Conservation (phyloP, 2,329 filamentous ascomycete genomes). For the Venturia oleaginea region DNA sequence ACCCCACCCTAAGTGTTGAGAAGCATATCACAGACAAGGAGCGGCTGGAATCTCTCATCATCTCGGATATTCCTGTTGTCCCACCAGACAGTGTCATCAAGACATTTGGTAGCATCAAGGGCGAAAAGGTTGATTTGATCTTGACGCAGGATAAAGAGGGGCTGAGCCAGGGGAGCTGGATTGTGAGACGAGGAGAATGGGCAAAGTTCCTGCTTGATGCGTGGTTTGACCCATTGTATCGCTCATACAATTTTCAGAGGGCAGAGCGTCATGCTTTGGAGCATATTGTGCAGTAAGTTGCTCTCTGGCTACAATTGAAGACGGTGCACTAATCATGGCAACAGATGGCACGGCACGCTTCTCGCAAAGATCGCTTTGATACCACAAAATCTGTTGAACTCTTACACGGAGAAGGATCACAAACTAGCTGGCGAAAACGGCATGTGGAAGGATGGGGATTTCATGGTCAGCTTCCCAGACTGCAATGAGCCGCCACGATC, state of each 20-base stretch:
- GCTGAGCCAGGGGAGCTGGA: constrained; percentile 65
- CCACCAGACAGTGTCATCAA: constrained; percentile 95
- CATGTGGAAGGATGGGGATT: constrained; percentile 72
- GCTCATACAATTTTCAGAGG: constrained; percentile 93
- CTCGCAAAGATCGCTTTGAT: constrained; percentile 81
- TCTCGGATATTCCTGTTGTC: constrained; percentile 76
- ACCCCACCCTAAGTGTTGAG: constrained; percentile 60
- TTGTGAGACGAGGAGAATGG: constrained; percentile 80
- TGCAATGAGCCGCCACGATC: constrained; percentile 50
- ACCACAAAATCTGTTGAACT: constrained; percentile 76
- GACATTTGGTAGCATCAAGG: constrained; percentile 76
- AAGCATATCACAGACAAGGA: constrained; percentile 58
- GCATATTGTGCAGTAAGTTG: constrained; percentile 42
- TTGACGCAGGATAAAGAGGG: constrained; percentile 79
- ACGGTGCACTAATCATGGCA: constrained; percentile 38
- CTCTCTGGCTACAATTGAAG: neutral
- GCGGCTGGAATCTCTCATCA: constrained; percentile 68
- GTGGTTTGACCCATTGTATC: constrained; percentile 92
- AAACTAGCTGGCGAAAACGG: constrained; percentile 33
- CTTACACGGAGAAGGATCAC: constrained; percentile 44
- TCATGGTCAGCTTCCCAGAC: constrained; percentile 68
- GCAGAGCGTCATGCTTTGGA: constrained; percentile 84
- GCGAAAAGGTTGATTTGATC: constrained; percentile 69
- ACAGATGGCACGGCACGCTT: constrained; percentile 96
- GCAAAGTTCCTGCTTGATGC: constrained; percentile 85